Evolutionary conservation across 352 stramenopile genomes (phyloP).

Genomic region (Discostella stelligera): DNA sequence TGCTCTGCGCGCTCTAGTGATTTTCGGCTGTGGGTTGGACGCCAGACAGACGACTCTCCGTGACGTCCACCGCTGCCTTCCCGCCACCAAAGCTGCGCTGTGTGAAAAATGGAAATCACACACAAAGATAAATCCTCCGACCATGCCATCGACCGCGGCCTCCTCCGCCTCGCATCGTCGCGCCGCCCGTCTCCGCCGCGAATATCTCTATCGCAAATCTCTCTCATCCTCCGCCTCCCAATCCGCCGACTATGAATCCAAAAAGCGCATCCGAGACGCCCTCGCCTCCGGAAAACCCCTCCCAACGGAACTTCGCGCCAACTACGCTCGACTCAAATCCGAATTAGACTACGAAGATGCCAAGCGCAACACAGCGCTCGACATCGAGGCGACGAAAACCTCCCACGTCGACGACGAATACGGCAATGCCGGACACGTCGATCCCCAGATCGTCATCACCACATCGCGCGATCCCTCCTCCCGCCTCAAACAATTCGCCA

Average conservation of each 20-base stretch:
- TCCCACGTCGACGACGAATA: constrained; percentile 99
- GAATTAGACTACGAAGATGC: constrained; percentile 85
- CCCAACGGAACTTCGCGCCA: constrained; percentile 93
- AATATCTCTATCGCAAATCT: constrained; percentile 99
- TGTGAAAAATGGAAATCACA: too few species aligned
- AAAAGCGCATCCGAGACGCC: constrained; percentile 94
- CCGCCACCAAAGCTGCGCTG: too few species aligned
- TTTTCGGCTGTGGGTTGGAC: too few species aligned
- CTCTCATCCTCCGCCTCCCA: constrained; percentile 95
- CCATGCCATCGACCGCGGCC: constrained; percentile 31
- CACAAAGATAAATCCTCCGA: not conserved
- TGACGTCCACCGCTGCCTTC: not conserved
- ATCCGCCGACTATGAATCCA: constrained; percentile 94
- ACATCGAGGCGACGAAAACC: constrained; percentile 26
- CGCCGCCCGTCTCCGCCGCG: constrained; percentile 95
- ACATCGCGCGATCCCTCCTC: constrained; percentile 95
- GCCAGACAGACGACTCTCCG: not conserved
- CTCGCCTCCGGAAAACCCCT: constrained; percentile 91
- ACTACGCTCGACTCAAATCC: constrained; percentile 90
- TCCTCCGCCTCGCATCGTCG: constrained; percentile 76
- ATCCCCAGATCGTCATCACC: constrained; percentile 97
- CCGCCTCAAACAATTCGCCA: constrained; percentile 99
- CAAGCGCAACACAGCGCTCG: constrained; percentile 51
- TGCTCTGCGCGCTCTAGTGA: too few species aligned
- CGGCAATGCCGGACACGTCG: constrained; percentile 93